A percentile compares a stretch with the other conserved stretches of the same genome.
phyloP scores from a whole-genome alignment of 2,329 filamentous ascomycete genomes.

The Sarocladium kiliense region DNA sequence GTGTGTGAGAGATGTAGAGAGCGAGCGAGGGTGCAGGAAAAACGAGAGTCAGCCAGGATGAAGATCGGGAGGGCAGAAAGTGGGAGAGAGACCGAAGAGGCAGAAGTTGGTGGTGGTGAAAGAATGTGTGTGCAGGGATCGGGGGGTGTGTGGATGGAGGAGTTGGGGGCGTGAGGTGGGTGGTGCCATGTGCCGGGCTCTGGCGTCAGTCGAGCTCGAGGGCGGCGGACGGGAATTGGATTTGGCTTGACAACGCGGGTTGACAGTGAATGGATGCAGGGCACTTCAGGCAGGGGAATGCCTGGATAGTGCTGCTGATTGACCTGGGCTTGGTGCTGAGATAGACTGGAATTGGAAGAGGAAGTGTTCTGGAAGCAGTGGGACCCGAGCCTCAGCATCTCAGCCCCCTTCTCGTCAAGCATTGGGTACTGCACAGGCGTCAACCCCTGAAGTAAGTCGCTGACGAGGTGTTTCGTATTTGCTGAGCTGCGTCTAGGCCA shows the following conservation, averaged over 20 bases:
- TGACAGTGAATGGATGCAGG: not conserved
- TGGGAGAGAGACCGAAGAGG: not conserved
- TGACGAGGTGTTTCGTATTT: not conserved
- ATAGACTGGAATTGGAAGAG: not conserved
- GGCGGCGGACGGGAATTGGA: not conserved
- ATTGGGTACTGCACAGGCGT: not conserved
- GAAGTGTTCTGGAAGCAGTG: constrained; percentile 7
- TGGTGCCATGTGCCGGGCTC: not conserved
- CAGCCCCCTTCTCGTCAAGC: no score
- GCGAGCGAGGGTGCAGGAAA: not conserved
- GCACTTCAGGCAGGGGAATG: not conserved
- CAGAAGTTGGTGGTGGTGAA: not conserved
- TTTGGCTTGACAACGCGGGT: not conserved
- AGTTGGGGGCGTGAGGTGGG: not conserved
- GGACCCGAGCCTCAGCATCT: not conserved
- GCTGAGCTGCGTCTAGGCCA: not conserved
- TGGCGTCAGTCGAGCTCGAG: constrained; percentile 4
- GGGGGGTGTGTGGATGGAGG: not conserved
- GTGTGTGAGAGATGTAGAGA: constrained; percentile 4
- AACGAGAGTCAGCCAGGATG: not conserved
- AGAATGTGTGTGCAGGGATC: not conserved
- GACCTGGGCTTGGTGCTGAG: no score
- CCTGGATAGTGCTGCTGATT: no score
- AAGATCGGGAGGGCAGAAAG: not conserved
- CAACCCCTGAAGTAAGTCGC: no score